These are phyloP conservation scores for Neocallimastix lanati DNA, from an alignment of 192 early-diverging fungal genomes.

Conservation along the genomic window DNA sequence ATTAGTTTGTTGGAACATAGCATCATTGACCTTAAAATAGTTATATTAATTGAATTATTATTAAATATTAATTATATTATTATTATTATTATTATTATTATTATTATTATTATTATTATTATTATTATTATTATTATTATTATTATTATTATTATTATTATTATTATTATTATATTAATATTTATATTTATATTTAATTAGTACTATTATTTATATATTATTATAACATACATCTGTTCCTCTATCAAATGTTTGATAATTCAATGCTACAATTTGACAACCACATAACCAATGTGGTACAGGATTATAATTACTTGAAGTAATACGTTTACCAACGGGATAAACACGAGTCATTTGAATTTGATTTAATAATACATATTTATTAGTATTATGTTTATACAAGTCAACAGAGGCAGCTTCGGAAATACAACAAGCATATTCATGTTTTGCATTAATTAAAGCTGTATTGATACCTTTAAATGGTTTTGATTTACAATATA, in stretches of 20 bases:
- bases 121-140: too few relatives aligned
- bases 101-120: too few relatives aligned
- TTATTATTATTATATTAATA: too few relatives aligned
- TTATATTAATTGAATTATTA: slow-evolving; percentile 19
- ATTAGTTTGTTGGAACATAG: slow-evolving; percentile 59
- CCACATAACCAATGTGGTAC: slow-evolving; percentile 62
- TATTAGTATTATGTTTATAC: slow-evolving; percentile 19
- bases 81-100: too few relatives aligned
- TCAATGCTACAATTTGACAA: slow-evolving; percentile 73
- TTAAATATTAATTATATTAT: too few relatives aligned
- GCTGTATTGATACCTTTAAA: slow-evolving; percentile 27
- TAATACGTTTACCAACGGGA: slow-evolving; percentile 58
- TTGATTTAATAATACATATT: slow-evolving; percentile 37
- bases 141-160: too few relatives aligned
- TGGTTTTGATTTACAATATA: slow-evolving; percentile 40
- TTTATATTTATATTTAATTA: too few relatives aligned
- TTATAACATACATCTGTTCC: slow-evolving; percentile 7
- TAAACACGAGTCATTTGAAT: slow-evolving; percentile 58
- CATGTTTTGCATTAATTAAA: background rate
- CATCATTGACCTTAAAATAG: slow-evolving; percentile 64
- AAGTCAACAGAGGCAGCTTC: slow-evolving; percentile 41
- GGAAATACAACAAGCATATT: slow-evolving; percentile 55
- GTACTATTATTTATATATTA: too few relatives aligned
- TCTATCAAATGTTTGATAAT: slow-evolving; percentile 57
- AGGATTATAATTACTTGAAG: slow-evolving; percentile 69